Evolutionary conservation across 78 protist species (phyloP).

Genomic region (Salpingoeca rosetta): DNA sequence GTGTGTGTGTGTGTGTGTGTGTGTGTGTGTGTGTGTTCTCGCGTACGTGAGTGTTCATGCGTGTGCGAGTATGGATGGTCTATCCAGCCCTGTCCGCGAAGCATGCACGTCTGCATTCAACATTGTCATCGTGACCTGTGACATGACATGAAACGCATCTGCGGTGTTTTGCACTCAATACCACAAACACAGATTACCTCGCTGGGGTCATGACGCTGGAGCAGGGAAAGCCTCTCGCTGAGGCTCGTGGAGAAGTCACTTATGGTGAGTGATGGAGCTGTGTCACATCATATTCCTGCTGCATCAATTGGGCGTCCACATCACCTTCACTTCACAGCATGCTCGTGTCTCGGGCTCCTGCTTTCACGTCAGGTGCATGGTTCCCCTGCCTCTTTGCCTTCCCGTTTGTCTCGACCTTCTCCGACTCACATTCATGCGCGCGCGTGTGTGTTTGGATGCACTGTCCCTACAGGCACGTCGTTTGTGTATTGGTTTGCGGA

Average conservation of each 20-base stretch:
- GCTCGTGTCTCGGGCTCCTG: background rate
- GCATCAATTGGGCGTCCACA: background rate
- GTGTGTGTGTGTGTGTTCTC: background rate
- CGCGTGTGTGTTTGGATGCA: no score
- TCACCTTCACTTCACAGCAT: background rate
- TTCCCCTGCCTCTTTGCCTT: background rate
- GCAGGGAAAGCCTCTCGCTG: conserved; percentile 32
- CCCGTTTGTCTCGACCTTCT: background rate
- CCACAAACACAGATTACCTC: background rate
- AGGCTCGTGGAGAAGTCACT: conserved; percentile 30
- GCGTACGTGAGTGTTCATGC: background rate
- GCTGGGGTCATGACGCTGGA: conserved; percentile 26
- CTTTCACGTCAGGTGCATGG: background rate
- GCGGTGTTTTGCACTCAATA: background rate
- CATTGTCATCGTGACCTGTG: background rate
- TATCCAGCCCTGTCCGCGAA: background rate
- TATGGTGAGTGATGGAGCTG: conserved; percentile 11
- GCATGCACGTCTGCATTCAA: background rate
- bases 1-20: background rate
- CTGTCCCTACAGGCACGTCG: background rate
- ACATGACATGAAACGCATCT: background rate
- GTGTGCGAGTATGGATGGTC: background rate
- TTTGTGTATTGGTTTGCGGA: conserved; percentile 23
- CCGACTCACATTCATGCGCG: conserved; percentile 1
- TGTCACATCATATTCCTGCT: background rate